Base-by-base conservation (phyloP, 805 yeast genomes). In the Torulaspora franciscae region DNA sequence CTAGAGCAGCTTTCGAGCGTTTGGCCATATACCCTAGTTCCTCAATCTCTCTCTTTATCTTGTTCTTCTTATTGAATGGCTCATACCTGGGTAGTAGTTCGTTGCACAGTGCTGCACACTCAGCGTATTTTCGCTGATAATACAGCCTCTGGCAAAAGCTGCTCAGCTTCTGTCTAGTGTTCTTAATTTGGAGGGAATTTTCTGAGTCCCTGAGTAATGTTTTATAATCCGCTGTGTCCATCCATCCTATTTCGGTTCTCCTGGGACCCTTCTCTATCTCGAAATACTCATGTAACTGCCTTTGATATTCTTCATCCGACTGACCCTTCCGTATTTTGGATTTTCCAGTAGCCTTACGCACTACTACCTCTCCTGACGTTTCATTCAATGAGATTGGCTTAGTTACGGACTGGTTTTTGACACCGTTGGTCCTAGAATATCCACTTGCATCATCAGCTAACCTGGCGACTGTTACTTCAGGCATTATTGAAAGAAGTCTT, bases 81-180 rank as follows among this genome's bases (percentile, higher is more conserved):
- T 66, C 58, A 30, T 59, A 70, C 7, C 69, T 46, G 10, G 40
- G 42, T 40, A 75, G 63, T 0, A 76, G 71, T 6, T 26, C 47
- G 11, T 67, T 59, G 29, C 80, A 68, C 23, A 73, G 62, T 34
- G 69, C 66, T 11, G 77, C 59, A 46, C 93, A 85, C 40, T 66
- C 64, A 0, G 45, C 29, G 54, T 79, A 87, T 29, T 79, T 65
- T 38, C 76, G 68, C 39, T 67, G 55, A 58, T 68, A 88, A 57
- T 81, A 87, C 2, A 80, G 72, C 48, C 80, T 66, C 51, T 85
- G 89, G 26, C 85, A 73, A 7, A 80, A 77, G 47, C 79, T 77
- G 37, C 80, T 70, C 24, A 83, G 57, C 36, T 68, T 68, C 11
- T 74, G 79, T 40, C 87, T 67, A 40, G 76, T 80, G 2, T 77